These are phyloP conservation scores for Cladosporium sphaerospermum DNA, from an alignment of 2,329 filamentous ascomycete species.

Conservation along the genomic window DNA sequence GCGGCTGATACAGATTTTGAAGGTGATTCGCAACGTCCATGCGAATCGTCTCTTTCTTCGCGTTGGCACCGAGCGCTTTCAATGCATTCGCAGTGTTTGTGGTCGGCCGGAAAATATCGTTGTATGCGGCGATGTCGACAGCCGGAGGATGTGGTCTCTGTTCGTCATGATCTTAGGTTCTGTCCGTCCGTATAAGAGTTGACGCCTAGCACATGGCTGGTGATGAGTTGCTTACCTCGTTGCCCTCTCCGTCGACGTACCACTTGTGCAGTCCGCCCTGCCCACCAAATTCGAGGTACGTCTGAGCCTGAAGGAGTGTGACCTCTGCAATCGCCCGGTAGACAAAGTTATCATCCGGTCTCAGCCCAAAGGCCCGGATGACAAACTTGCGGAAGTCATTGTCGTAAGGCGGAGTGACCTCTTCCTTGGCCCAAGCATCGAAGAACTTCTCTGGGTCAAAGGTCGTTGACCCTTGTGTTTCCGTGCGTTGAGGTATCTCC, in stretches of 20 bases:
- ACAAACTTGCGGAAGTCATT: conserved; percentile 44
- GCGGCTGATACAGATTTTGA: conserved; percentile 46
- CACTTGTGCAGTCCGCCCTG: conserved; percentile 45
- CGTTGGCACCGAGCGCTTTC: conserved; percentile 58
- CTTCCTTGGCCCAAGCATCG: conserved; percentile 36
- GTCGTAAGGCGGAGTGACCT: conserved; percentile 32
- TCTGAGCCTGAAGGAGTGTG: conserved; percentile 45
- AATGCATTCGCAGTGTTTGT: conserved; percentile 57
- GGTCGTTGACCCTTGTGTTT: conserved; percentile 35
- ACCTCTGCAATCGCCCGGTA: conserved; percentile 48
- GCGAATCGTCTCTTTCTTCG: conserved; percentile 58
- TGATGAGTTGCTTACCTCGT: conserved; percentile 28
- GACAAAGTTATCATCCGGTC: conserved; percentile 40
- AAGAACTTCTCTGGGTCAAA: conserved; percentile 45
- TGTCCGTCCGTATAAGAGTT: conserved; percentile 13
- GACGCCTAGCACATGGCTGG: conserved; percentile 2
- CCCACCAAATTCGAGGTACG: conserved; percentile 42
- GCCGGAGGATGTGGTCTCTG: conserved; percentile 43
- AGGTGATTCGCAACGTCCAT: conserved; percentile 52
- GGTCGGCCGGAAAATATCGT: conserved; percentile 57
- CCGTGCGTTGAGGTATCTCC: conserved; percentile 25
- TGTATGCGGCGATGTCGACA: conserved; percentile 60
- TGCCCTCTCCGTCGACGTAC: conserved; percentile 41
- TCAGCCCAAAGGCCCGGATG: conserved; percentile 42
- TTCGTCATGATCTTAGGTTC: conserved; percentile 11